Evolutionary conservation across 1,284 basidiomycete genomes (phyloP).

Genomic region (Moesziomyces globuligerus): DNA sequence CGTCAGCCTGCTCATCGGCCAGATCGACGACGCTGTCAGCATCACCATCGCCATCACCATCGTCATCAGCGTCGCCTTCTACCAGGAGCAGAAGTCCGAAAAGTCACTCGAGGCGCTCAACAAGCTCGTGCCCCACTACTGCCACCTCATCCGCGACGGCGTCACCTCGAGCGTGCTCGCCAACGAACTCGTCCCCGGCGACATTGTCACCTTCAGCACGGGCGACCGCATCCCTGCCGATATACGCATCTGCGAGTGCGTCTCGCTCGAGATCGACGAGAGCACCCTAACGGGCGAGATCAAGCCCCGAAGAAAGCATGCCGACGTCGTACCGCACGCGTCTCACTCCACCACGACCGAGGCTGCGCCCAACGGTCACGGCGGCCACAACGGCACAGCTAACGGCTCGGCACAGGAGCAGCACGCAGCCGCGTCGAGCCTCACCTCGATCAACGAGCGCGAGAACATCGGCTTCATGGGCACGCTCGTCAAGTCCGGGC

Average conservation of each 20-base stretch:
- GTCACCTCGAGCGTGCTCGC: constrained; percentile 76
- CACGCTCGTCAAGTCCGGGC: constrained; percentile 89
- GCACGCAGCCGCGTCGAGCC: not conserved
- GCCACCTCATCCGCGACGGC: constrained; percentile 82
- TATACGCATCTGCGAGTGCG: constrained; percentile 80
- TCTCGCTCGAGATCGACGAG: constrained; percentile 93
- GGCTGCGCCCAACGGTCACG: not conserved
- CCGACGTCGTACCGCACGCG: constrained; percentile 69
- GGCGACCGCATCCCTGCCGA: constrained; percentile 96
- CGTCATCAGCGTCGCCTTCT: constrained; percentile 92
- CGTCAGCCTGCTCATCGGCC: constrained; percentile 89
- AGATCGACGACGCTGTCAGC: constrained; percentile 90
- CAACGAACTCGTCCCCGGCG: constrained; percentile 93
- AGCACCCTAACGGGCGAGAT: constrained; percentile 95
- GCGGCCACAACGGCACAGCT: constrained; percentile 2
- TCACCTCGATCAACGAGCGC: constrained; percentile 78
- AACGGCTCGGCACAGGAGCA: not conserved
- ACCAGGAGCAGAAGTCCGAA: constrained; percentile 94
- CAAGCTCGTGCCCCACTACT: constrained; percentile 95
- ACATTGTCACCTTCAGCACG: constrained; percentile 84
- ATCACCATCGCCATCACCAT: constrained; percentile 93
- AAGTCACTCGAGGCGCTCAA: constrained; percentile 93
- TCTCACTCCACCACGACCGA: no score
- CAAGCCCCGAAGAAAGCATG: constrained; percentile 78
- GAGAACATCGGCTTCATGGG: constrained; percentile 96